Conservation (phyloP, 345 rosid species). For the Citrus glauca region DNA sequence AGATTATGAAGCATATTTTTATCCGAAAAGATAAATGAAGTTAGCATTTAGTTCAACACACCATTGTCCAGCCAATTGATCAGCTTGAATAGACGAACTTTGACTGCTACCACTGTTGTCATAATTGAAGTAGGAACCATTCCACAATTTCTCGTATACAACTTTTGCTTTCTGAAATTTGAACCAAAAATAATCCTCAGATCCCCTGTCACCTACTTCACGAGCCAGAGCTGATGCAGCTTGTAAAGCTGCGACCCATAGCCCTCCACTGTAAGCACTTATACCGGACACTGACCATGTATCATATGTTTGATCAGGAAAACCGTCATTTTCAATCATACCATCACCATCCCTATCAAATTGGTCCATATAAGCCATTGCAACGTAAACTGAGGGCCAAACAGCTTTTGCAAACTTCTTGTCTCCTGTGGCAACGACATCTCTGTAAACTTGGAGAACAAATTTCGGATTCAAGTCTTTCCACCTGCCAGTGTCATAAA, state of each 20-base stretch:
- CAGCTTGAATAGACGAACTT: conserved; percentile 89
- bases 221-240: conserved; percentile 90
- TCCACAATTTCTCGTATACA: conserved; percentile 78
- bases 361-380: conserved; percentile 90
- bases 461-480: conserved; percentile 94
- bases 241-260: conserved; percentile 94
- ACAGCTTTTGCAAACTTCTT: conserved; percentile 71
- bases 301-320: conserved; percentile 97
- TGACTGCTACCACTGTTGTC: conserved; percentile 57
- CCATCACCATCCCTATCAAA: conserved; percentile 94
- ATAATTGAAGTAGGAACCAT: conserved; percentile 86
- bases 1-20: neutral
- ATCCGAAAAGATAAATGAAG: neutral
- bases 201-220: conserved; percentile 71
- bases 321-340: conserved; percentile 93
- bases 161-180: conserved; percentile 80
- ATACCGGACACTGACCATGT: conserved; percentile 91
- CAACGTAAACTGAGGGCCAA: conserved; percentile 90
- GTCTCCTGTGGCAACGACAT: conserved; percentile 84
- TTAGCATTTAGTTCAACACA: conserved; percentile 18
- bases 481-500: conserved; percentile 76
- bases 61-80: conserved; percentile 98
- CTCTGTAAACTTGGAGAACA: conserved; percentile 90
- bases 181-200: conserved; percentile 67
- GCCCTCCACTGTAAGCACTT: conserved; percentile 87